Conservation (phyloP, 1,284 basidiomycete species). For the Phylloporus sp. region DNA sequence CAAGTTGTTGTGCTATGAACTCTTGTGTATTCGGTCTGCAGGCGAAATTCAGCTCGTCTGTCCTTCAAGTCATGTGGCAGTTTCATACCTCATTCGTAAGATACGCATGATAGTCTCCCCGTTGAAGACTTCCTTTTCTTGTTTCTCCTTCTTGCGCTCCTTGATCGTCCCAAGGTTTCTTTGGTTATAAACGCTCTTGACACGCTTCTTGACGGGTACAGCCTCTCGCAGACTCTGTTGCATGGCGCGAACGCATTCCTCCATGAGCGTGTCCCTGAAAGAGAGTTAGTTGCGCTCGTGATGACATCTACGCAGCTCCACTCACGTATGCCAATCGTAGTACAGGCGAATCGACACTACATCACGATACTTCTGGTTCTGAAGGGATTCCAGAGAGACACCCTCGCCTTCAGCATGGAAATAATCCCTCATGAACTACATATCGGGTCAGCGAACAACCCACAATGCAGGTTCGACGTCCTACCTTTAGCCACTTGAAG, state of each 20-base stretch:
- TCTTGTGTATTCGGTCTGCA: constrained; percentile 76
- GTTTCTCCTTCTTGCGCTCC: constrained; percentile 90
- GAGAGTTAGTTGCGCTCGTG: constrained; percentile 9
- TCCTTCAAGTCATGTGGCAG: background rate
- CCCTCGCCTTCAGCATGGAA: constrained; percentile 96
- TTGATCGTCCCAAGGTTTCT: constrained; percentile 96
- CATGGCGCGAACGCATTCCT: constrained; percentile 95
- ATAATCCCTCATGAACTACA: constrained; percentile 90
- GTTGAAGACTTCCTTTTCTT: constrained; percentile 68
- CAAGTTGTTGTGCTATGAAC: constrained; percentile 88
- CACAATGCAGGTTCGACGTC: background rate
- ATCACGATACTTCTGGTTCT: constrained; percentile 96
- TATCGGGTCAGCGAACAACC: constrained; percentile 6
- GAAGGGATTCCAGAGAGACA: constrained; percentile 86
- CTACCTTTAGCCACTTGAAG: constrained; percentile 95
- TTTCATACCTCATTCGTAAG: constrained; percentile 84
- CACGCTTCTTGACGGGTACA: constrained; percentile 82
- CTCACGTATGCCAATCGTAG: constrained; percentile 91
- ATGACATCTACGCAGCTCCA: constrained; percentile 18
- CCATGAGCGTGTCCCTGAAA: constrained; percentile 85
- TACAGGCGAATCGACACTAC: constrained; percentile 89
- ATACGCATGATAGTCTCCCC: constrained; percentile 94
- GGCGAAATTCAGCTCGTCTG: constrained; percentile 2
- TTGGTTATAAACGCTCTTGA: constrained; percentile 89
- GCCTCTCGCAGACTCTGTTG: constrained; percentile 77